Percentiles rank a stretch among this genome's conserved stretches.
Conservation (phyloP, 208 protist genomes). For the Acanthamoeba healyi region DNA sequence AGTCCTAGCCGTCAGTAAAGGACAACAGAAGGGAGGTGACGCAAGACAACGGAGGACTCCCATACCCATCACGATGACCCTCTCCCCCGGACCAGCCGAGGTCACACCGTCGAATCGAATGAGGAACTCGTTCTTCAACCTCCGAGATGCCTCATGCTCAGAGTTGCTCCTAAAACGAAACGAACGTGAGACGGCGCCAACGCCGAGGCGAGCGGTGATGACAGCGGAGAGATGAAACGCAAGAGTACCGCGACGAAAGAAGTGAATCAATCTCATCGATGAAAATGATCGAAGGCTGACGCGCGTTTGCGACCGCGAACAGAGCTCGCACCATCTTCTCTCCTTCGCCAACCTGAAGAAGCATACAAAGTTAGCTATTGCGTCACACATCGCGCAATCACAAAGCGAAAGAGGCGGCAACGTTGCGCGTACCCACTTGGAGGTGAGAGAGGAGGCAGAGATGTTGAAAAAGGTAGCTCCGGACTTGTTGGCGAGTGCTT, state of each 20-base stretch:
- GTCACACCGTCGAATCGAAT: constrained; percentile 90
- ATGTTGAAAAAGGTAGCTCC: constrained; percentile 93
- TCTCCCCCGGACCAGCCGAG: constrained; percentile 74
- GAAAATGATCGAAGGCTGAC: constrained; percentile 93
- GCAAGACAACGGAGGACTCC: background rate
- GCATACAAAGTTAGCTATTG: constrained; percentile 54
- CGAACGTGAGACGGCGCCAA: background rate
- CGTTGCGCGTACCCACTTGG: constrained; percentile 88
- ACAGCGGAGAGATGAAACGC: background rate
- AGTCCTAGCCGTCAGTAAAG: no score
- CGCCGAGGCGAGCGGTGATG: background rate
- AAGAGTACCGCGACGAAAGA: constrained; percentile 86
- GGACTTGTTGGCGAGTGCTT: constrained; percentile 88
- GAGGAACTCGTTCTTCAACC: constrained; percentile 97
- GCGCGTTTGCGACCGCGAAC: constrained; percentile 90
- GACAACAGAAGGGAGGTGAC: no score
- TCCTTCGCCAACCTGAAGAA: constrained; percentile 86
- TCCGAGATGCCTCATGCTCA: constrained; percentile 93
- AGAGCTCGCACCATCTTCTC: constrained; percentile 93
- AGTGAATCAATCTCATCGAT: constrained; percentile 95
- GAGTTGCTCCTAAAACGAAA: constrained; percentile 87
- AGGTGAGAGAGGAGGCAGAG: constrained; percentile 91
- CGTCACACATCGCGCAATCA: background rate
- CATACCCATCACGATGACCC: constrained; percentile 73
- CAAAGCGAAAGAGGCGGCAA: no score